Base-by-base conservation (phyloP, 2,329 filamentous ascomycete species). In the Fusarium agapanthi region DNA sequence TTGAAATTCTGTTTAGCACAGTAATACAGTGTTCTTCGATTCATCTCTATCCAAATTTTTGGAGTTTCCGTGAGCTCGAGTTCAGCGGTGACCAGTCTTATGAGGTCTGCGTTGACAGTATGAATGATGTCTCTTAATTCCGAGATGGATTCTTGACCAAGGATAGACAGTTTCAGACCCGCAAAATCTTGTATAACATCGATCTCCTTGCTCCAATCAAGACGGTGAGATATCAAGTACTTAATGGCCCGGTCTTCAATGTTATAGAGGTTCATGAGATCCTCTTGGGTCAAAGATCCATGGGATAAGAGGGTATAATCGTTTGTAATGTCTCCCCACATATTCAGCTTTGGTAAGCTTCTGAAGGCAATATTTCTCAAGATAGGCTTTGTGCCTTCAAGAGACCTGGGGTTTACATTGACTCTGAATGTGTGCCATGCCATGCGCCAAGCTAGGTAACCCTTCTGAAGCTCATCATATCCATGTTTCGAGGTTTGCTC, bases 291-390 rank as follows among this genome's bases (percentile, higher is more conserved):
- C 18, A 44, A 61, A 22, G 12, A 20, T 13, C 15, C 40, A 15
- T 41, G 28, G 22, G 20, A 26, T 16, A 38, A 34, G 54, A 58
- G 26, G 32, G 40, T 26, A 26, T 59, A 54, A 61, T 76, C 66
- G n/a, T 67, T 72, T 20, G 47, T 44, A 5, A 73, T 40, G 47
- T 61, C 61, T 15, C 72, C 72, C 74, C 72, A 76, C 20, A 76
- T 44, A 2, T 38, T 44, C 35, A 76, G 28, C 1, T 28, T 16
- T 13, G 38, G 48, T 32, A 73, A 22, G n/a, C n/a, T 28, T 8
- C 12, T 9, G 6, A 9, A 16, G 38, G 44, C 26, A 34, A 50
- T n/a, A 7, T 14, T 18, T 24, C 41, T 47, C 26, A 69, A 24
- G 24, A n/a, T 32, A 28, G 48, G 22, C 15, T 44, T 34, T n/a